Percentiles rank a stretch among this genome's conserved stretches.
phyloP scores from a whole-genome alignment of 305 asterid genomes.

The Ajuga reptans region DNA sequence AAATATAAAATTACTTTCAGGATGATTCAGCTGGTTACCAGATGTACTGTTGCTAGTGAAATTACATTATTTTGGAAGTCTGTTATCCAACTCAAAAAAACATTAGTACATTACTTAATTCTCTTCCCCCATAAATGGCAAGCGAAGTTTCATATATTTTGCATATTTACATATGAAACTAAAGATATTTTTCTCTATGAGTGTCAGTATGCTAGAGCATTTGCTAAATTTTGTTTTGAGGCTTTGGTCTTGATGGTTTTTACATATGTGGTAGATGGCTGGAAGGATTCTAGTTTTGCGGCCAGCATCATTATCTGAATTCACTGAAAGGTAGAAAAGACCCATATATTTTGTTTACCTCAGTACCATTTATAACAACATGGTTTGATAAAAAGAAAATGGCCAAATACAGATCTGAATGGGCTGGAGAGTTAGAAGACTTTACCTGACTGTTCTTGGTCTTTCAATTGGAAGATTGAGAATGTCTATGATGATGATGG shows the following conservation, averaged over 20 bases:
- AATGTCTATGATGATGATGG: neutral
- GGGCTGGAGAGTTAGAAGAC: constrained; percentile 1
- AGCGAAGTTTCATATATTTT: neutral
- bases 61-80: neutral
- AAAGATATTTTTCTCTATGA: neutral
- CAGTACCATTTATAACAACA: constrained; percentile 8
- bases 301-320: constrained; percentile 65
- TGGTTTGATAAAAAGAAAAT: constrained; percentile 16
- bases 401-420: constrained; percentile 11
- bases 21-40: neutral
- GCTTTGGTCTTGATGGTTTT: neutral
- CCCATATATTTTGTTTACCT: constrained; percentile 18
- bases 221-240: neutral
- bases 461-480: neutral
- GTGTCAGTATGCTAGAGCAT: neutral
- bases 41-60: neutral
- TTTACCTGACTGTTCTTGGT: neutral
- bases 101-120: neutral
- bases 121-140: no score
- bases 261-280: constrained; percentile 58
- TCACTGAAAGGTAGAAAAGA: constrained; percentile 55
- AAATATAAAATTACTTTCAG: neutral
- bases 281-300: constrained; percentile 71
- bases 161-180: neutral
- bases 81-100: neutral